Percentiles rank a stretch among this genome's conserved stretches.
phyloP scores from a whole-genome alignment of 257 asterid genomes.

The Ligustrum vulgare region DNA sequence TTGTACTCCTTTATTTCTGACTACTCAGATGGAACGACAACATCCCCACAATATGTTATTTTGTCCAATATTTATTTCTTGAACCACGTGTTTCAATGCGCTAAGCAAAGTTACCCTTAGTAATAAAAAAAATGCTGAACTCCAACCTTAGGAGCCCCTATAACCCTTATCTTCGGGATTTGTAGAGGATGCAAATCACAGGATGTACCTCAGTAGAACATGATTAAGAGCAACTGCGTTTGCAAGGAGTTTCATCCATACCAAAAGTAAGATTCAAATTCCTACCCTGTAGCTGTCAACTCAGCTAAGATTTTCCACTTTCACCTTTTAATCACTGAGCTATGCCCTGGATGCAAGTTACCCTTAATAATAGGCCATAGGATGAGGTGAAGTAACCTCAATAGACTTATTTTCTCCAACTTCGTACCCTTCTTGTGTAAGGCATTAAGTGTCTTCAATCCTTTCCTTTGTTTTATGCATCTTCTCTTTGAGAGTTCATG shows the following conservation, averaged over 20 bases:
- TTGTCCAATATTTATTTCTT: neutral
- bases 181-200: too few relatives aligned
- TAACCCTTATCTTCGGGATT: too few relatives aligned
- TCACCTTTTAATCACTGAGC: too few relatives aligned
- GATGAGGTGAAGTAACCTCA: neutral
- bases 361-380: neutral
- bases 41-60: neutral
- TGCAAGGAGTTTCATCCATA: too few relatives aligned
- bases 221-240: too few relatives aligned
- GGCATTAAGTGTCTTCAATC: constrained; percentile 30
- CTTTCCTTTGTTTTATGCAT: constrained; percentile 4
- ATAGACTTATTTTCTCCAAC: constrained; percentile 16
- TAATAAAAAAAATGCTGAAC: too few relatives aligned
- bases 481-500: neutral
- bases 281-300: too few relatives aligned
- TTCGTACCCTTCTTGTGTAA: constrained; percentile 21
- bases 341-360: too few relatives aligned
- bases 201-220: too few relatives aligned
- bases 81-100: neutral
- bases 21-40: neutral
- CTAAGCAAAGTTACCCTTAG: neutral
- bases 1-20: neutral
- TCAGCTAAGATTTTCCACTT: too few relatives aligned
- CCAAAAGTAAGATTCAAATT: too few relatives aligned
- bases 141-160: too few relatives aligned